Evolutionary conservation across 1,284 basidiomycete species (phyloP), one percentile per base, ranked within the genome.

Genomic region (Athelia sp.): DNA sequence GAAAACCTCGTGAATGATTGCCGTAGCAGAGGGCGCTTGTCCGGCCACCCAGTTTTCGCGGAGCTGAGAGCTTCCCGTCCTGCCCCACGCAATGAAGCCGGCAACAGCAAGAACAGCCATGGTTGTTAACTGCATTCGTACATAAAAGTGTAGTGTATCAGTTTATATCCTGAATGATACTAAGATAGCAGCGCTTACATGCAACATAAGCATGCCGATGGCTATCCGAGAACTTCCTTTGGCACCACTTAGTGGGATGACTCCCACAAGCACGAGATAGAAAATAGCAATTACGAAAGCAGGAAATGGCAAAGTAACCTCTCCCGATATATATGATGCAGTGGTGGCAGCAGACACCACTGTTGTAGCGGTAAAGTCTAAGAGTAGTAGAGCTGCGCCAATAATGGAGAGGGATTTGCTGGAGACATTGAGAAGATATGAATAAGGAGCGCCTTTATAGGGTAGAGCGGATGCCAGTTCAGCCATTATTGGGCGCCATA

Each of bases 291-390:
- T 71, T 4, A 78, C 66, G 55, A 72, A 78, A 9, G 68, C 54
- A 0, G 80, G 76, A 54, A 84, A 78, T 0, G 81, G 78, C n/a
- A 59, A 46, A 1, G 59, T 50, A 8, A 82, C 70, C 61, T 88
- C 84, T 11, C 79, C 82, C 2, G 71, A 68, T n/a, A 88, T 73
- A 56, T 88, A 88, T 2, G 78, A 71, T 8, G 75, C 71, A 0
- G 84, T 84, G 0, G 85, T 86, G 1, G 83, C 80, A 0, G 86
- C 83, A 1, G 85, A 86, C 14, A 87, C 82, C 13, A 84, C 75
- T 0, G 79, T 71, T 0, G 84, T 88, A 1, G 81, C 74, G 2
- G 81, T 69, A 44, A 81, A 84, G 58, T 88, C 86, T 1, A 88
- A 68, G 13, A 87, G 65, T 1, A 85, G 72, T 4, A 85, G 66